These are phyloP conservation scores for Gamarada debralockiae DNA, from an alignment of 495 filamentous ascomycete genomes.

Conservation along the genomic window DNA sequence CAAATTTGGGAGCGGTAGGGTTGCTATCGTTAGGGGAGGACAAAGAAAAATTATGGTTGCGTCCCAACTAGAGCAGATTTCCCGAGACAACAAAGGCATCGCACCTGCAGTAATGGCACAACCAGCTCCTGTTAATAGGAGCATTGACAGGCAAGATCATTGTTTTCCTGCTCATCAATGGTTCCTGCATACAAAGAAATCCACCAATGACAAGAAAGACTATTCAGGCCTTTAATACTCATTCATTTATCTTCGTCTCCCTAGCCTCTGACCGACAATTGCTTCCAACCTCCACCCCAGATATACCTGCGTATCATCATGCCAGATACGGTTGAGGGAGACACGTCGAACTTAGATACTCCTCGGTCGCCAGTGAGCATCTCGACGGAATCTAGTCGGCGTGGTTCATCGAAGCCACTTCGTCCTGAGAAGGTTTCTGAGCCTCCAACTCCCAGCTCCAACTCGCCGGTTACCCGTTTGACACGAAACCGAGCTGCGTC, in stretches of 20 bases:
- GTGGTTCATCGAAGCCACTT: slow-evolving; percentile 15
- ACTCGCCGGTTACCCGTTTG: slow-evolving; percentile 21
- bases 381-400: slow-evolving; percentile 21
- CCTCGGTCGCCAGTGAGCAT: slow-evolving; percentile 20
- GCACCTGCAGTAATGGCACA: slow-evolving; percentile 22
- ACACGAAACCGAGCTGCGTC: slow-evolving; percentile 43
- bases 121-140: slow-evolving; percentile 8
- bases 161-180: slow-evolving; percentile 27
- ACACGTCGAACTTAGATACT: slow-evolving; percentile 10
- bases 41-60: slow-evolving; percentile 1
- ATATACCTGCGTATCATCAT: slow-evolving; percentile 8
- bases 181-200: slow-evolving; percentile 24
- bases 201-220: slow-evolving; percentile 22
- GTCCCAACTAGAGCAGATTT: slow-evolving; percentile 18
- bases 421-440: slow-evolving; percentile 16
- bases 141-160: slow-evolving; percentile 22
- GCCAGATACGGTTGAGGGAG: slow-evolving; percentile 8
- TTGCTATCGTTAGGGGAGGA: neutral
- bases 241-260: slow-evolving; percentile 3
- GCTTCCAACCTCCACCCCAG: neutral
- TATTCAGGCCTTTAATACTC: slow-evolving; percentile 17
- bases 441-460: slow-evolving; percentile 11
- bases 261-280: slow-evolving; percentile 3
- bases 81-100: slow-evolving; percentile 29
- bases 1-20: slow-evolving; percentile 11